These are phyloP conservation scores for Kazachstania taianensis DNA, from an alignment of 805 yeast species.

Conservation along the genomic window DNA sequence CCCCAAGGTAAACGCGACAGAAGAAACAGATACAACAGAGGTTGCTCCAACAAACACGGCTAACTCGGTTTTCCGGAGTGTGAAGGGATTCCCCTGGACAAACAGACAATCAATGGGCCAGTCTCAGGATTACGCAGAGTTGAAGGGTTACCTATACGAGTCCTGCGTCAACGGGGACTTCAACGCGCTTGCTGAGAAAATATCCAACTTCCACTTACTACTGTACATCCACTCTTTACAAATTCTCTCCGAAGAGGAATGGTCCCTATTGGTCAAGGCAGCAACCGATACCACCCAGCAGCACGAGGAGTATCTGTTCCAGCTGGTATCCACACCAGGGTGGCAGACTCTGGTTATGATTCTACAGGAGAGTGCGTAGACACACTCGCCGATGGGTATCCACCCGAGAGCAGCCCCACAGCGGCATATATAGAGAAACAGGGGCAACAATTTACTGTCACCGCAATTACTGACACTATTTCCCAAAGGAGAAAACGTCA, in stretches of 20 bases:
- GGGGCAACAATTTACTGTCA: no score
- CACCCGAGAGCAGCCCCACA: no score
- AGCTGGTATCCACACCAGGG: slow-evolving; percentile 40
- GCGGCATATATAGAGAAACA: no score
- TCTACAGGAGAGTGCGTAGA: slow-evolving; percentile 25
- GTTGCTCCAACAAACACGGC: slow-evolving; percentile 13
- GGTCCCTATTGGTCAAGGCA: slow-evolving; percentile 37
- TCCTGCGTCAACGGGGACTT: slow-evolving; percentile 24
- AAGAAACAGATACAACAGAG: slow-evolving; percentile 3
- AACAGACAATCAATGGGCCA: slow-evolving; percentile 70
- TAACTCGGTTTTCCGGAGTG: slow-evolving; percentile 39
- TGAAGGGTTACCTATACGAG: slow-evolving; percentile 39
- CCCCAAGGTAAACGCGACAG: slow-evolving; percentile 39
- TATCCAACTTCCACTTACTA: slow-evolving; percentile 72
- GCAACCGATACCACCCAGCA: slow-evolving; percentile 39
- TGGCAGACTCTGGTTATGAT: slow-evolving; percentile 75
- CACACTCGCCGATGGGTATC: no score
- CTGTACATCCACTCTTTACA: slow-evolving; percentile 46
- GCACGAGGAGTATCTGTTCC: slow-evolving; percentile 42
- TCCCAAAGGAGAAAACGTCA: no score
- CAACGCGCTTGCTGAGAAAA: slow-evolving; percentile 27
- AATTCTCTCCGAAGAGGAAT: slow-evolving; percentile 49
- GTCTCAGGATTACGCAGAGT: slow-evolving; percentile 51
- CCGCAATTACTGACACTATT: no score
- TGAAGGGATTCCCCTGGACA: slow-evolving; percentile 57